Conservation (phyloP, 495 filamentous ascomycete species). For the Bathelium albidoporum region DNA sequence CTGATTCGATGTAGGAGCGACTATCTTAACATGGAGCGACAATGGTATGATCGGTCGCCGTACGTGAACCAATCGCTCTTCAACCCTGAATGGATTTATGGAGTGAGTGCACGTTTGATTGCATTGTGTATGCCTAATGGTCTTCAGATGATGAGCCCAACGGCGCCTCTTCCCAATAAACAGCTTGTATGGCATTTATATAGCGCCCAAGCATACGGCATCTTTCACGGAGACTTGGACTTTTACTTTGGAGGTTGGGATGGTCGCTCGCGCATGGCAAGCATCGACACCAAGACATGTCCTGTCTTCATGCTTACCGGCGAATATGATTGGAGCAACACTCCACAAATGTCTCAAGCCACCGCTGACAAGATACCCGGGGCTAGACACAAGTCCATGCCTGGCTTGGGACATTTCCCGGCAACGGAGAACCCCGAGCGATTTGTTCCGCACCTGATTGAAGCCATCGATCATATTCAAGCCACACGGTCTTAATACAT, state of each 20-base stretch:
- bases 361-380: constrained; percentile 33
- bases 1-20: neutral
- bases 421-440: constrained; percentile 27
- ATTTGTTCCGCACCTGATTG: constrained; percentile 13
- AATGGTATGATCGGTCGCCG: constrained; percentile 21
- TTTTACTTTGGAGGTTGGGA: constrained; percentile 38
- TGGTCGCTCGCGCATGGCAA: constrained; percentile 27
- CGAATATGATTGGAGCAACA: constrained; percentile 35
- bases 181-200: constrained; percentile 34
- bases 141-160: constrained; percentile 28
- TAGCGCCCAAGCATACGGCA: constrained; percentile 31
- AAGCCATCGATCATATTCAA: constrained; percentile 15
- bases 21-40: constrained; percentile 12
- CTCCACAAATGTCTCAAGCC: constrained; percentile 27
- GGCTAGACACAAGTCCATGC: constrained; percentile 31
- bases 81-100: constrained; percentile 37
- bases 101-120: constrained; percentile 22
- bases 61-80: constrained; percentile 27
- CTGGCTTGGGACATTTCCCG: constrained; percentile 30
- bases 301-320: constrained; percentile 35
- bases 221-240: constrained; percentile 35
- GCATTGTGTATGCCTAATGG: neutral
- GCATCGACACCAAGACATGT: constrained; percentile 31
- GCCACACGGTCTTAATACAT: neutral
- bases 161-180: constrained; percentile 27